Base-by-base conservation (phyloP, 2,329 filamentous ascomycete species). In the Aureobasidium vineae region DNA sequence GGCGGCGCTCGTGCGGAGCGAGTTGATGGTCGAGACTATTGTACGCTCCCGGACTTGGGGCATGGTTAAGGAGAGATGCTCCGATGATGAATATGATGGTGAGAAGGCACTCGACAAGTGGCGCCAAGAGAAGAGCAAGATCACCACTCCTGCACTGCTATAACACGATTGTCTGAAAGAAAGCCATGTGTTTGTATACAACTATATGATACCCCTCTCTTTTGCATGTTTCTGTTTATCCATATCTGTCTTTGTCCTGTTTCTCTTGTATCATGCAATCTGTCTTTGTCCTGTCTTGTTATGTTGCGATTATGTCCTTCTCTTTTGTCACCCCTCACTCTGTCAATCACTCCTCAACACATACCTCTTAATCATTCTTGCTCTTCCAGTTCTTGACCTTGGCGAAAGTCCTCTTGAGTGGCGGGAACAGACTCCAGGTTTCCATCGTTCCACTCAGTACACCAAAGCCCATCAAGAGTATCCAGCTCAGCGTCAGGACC, bases 21-120 rank as follows among this genome's bases (percentile, higher is more conserved):
- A 96, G 79, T 84, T 86, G 73, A 85, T 85, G 45, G 86, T 96
- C 19, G 91, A 96, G 79, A 84, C 82, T 66, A 95, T 96, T 65
- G 86, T 99, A 61, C 84, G 95, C 70, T 83, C 85, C 60, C 85
- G 92, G 75, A 96, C 90, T 0, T 98, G 95, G 94, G 83, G 84
- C 0, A 76, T 96, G 31, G 83, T 97, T 3, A 84, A 83, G 47
- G 90, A 93, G 73, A 84, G 92, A 71, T 98, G 95, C 75, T 21
- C 11, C 36, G 85, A 77, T 8, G 49, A 60, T 3, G 59, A 59
- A 13, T 68, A 81, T 11, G 84, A 83, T 56, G 79, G 70, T 23
- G 87, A 92, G 73, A 82, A 84, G 67, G 88, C 87, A 1, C 75
- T 91, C 54, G 83, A 85, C 69, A 77, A 77, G 43, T 92, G 90